Percentiles rank a stretch among this genome's conserved stretches.
phyloP scores from a whole-genome alignment of 2,329 filamentous ascomycete species.

The Onygena corvina region DNA sequence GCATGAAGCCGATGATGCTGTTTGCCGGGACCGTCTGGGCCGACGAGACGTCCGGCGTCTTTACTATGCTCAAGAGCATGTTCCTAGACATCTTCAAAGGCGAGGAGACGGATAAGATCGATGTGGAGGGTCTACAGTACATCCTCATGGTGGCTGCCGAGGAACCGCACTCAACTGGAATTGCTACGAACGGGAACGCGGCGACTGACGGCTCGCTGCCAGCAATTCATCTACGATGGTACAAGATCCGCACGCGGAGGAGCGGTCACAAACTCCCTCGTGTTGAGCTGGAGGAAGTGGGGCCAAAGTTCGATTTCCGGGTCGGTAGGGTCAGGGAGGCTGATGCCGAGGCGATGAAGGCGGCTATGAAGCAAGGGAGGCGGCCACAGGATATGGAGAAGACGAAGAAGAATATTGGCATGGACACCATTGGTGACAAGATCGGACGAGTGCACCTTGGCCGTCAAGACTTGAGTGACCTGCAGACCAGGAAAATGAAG shows the following conservation, averaged over 20 bases:
- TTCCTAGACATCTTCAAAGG: constrained; percentile 87
- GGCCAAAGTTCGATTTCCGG: constrained; percentile 82
- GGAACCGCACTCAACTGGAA: constrained; percentile 37
- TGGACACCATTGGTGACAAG: constrained; percentile 90
- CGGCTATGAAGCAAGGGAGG: constrained; percentile 77
- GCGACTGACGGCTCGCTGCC: constrained; percentile 19
- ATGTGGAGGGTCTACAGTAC: constrained; percentile 91
- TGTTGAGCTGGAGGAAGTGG: constrained; percentile 91
- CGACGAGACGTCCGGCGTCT: constrained; percentile 63
- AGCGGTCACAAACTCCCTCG: constrained; percentile 77
- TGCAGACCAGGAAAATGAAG: constrained; percentile 99
- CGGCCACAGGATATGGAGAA: constrained; percentile 41
- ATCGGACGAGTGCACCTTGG: constrained; percentile 83
- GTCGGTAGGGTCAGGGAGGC: constrained; percentile 70
- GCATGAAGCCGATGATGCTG: constrained; percentile 77
- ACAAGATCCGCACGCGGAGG: constrained; percentile 74
- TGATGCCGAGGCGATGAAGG: constrained; percentile 69
- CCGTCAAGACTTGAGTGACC: constrained; percentile 70
- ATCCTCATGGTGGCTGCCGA: constrained; percentile 70
- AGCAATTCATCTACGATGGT: constrained; percentile 58
- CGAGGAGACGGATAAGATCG: constrained; percentile 65
- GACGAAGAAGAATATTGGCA: constrained; percentile 93
- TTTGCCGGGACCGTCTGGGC: constrained; percentile 86
- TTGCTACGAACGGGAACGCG: constrained; percentile 18
- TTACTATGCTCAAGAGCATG: constrained; percentile 75